Conservation (phyloP, 1,284 basidiomycete genomes). For the Ceratobasidium sp. region DNA sequence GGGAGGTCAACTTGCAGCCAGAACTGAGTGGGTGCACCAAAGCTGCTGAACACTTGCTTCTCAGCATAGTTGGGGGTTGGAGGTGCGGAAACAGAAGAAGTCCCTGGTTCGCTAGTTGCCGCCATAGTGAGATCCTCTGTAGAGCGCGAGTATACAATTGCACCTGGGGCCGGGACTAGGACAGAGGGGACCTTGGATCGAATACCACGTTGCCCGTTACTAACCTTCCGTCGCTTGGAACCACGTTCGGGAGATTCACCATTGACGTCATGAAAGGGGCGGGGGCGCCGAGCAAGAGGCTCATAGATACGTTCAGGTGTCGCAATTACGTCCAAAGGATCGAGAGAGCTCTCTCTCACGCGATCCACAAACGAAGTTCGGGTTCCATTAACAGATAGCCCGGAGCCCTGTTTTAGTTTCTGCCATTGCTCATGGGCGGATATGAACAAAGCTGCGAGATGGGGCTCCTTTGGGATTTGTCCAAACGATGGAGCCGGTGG, state of each 20-base stretch:
- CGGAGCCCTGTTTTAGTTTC: slow-evolving; percentile 11
- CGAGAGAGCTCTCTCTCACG: background rate
- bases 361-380: background rate
- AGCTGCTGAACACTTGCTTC: slow-evolving; percentile 25
- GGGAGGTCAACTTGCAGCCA: slow-evolving; percentile 43
- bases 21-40: slow-evolving; percentile 13
- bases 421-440: slow-evolving; percentile 38
- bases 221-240: slow-evolving; percentile 28
- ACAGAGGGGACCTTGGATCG: slow-evolving; percentile 27
- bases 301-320: slow-evolving; percentile 26
- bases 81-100: background rate
- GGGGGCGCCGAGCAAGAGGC: slow-evolving; percentile 30
- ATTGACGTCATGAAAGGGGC: slow-evolving; percentile 11
- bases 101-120: background rate
- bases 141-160: slow-evolving; percentile 25
- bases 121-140: background rate
- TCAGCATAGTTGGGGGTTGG: slow-evolving; percentile 1
- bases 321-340: slow-evolving; percentile 23
- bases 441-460: background rate
- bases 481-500: slow-evolving; percentile 7
- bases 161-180: slow-evolving; percentile 16
- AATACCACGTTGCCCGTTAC: slow-evolving; percentile 20
- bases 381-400: background rate
- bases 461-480: slow-evolving; percentile 7
- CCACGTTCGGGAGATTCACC: slow-evolving; percentile 20